Evolutionary conservation across 805 yeast genomes (phyloP), one percentile per base, ranked within the genome.

Genomic region (Ogataea wickerhamii): DNA sequence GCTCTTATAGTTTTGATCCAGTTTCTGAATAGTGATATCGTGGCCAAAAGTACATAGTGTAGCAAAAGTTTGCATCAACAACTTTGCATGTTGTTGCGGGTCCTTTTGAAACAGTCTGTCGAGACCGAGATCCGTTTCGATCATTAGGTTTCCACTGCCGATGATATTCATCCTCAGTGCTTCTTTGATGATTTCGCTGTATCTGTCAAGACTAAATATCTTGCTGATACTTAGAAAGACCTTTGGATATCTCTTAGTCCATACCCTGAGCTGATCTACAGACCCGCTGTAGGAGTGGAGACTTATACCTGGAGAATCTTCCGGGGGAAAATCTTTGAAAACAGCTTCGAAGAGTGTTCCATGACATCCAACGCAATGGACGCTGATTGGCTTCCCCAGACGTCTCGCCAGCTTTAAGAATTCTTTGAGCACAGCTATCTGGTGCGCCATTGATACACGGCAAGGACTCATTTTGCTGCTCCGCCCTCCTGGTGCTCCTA

Each of bases 211-310:
- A 29, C 53, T 58, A 6, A 59, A 54, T 2, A 44, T 43, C 31
- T 61, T 62, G 31, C 61, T 56, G 0, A 58, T 16, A 27, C 60
- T 53, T 34, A 55, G 53, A 29, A 58, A 52, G 0, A 71, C 67
- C 36, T 76, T 74, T 40, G 61, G 46, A 47, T 55, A 63, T 30
- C 55, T 31, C 43, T 61, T 62, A 33, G 73, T 52, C 70, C 82
- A 74, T 29, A 66, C 37, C 37, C 64, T 55, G 12, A 82, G 74
- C 41, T 80, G 87, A 29, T 87, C 96, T 0, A 68, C 45, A 2
- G 95, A 81, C 0, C 98, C 98, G 6, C 87, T 77, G 58, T 79
- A 93, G 0, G 96, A 87, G 55, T 91, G 98, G 18, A 93, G 67
- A 26, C 86, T 76, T 1, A 88, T 60, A 3, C 66, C 56, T 3